Conservation (phyloP, 352 stramenopile species). For the Aphanomyces euteiches region DNA sequence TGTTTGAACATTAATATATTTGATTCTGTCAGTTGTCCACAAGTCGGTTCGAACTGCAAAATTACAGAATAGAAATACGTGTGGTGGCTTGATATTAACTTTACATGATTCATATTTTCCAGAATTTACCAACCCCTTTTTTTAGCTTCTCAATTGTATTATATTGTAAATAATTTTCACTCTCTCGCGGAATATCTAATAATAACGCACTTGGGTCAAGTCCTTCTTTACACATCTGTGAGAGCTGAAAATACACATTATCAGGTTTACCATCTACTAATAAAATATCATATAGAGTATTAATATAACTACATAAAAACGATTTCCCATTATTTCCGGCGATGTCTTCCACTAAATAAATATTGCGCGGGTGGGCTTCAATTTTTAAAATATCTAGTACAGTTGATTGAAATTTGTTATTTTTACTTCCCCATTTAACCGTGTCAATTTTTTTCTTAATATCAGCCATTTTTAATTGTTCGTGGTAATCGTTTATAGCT, state of each 20-base stretch:
- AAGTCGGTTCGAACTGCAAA: not conserved
- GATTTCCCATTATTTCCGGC: not conserved
- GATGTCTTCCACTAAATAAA: not conserved
- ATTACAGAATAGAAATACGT: slow-evolving; percentile 1
- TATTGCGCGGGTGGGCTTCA: not conserved
- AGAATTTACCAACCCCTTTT: slow-evolving; percentile 1
- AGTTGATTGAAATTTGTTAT: slow-evolving; percentile 1
- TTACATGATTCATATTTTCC: slow-evolving; percentile 2
- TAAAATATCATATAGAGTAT: slow-evolving; percentile 6
- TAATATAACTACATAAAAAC: slow-evolving; percentile 5
- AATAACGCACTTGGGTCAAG: not conserved
- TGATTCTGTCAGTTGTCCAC: not conserved
- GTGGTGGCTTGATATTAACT: not conserved
- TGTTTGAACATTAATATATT: slow-evolving; percentile 7
- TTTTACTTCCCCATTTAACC: slow-evolving; percentile 4
- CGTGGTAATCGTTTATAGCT: not conserved
- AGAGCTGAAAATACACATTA: not conserved
- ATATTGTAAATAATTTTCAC: slow-evolving; percentile 11
- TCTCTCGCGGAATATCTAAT: slow-evolving; percentile 1
- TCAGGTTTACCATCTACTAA: not conserved
- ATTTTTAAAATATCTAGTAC: slow-evolving; percentile 1
- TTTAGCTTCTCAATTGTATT: slow-evolving; percentile 3
- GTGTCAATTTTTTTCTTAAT: not conserved
- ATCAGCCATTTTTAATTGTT: not conserved
- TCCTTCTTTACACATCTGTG: not conserved